Conservation (phyloP, 2,329 filamentous ascomycete genomes). For the Coniochaeta sp. region DNA sequence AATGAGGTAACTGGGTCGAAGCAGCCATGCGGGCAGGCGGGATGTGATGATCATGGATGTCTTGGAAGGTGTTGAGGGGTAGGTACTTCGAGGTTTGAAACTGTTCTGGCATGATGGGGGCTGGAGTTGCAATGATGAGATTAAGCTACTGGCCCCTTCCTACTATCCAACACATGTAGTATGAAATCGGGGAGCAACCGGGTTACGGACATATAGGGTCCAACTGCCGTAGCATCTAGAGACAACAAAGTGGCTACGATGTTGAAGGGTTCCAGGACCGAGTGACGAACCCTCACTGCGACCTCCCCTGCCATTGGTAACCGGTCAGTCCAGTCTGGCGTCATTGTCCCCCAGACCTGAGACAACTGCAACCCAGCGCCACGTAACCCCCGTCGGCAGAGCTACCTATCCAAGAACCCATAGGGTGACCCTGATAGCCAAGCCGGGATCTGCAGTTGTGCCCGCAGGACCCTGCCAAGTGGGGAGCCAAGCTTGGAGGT, state of each 20-base stretch:
- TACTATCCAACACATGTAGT: too few species aligned
- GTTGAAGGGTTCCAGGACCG: neutral
- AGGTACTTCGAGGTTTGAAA: too few species aligned
- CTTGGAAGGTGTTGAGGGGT: too few species aligned
- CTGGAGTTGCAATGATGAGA: too few species aligned
- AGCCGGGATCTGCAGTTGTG: neutral
- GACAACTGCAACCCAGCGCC: neutral
- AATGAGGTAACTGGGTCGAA: neutral
- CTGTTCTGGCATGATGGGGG: too few species aligned
- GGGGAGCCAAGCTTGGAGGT: neutral
- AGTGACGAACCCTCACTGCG: neutral
- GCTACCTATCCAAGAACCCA: neutral
- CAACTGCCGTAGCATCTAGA: neutral
- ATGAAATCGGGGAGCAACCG: too few species aligned
- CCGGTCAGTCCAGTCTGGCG: neutral
- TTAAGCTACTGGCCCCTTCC: too few species aligned
- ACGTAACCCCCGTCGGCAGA: neutral
- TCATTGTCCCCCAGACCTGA: neutral
- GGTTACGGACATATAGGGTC: neutral
- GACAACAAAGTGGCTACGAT: neutral
- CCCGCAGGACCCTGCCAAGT: neutral
- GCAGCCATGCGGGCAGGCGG: too few species aligned
- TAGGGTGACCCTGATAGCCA: neutral
- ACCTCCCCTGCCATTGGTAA: neutral
- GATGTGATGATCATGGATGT: neutral